Evolutionary conservation across 805 yeast species (phyloP), one percentile per base, ranked within the genome.

Genomic region (Lachancea dasiensis): DNA sequence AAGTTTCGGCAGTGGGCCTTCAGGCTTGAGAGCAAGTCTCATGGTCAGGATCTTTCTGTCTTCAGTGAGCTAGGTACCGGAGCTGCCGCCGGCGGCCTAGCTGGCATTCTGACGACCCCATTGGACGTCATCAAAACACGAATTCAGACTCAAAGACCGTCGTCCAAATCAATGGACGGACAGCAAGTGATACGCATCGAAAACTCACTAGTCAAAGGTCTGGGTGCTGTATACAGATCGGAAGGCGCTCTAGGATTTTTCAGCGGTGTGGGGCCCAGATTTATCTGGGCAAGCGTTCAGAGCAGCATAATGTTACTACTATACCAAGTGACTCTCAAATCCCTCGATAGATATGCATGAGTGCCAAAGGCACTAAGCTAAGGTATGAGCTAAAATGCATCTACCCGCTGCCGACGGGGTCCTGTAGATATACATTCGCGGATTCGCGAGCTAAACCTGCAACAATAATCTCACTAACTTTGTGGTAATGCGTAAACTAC

Each of bases 201-300:
- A 27, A 58, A 48, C 52, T 73, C 83, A 3, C 72, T 81, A 1
- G 36, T 67, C 23, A 64, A 64, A 34, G 80, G 82, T 14, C 54
- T 84, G 27, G 48, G 51, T 21, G 65, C 69, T 6, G 76, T 92
- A 4, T 82, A 81, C 55, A 70, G 61, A 38, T 65, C 71, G 18
- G 96, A 92, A 58, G 97, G 98, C 1, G 36, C 80, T 0, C 42
- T 72, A 1, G 95, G 95, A 0, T 67, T 86, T 27, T 90, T 92
- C 61, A 76, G 89, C 22, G 99, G 99, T 1, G 95, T 92, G 5
- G 97, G 96, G 0, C 98, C 99, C 1, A 71, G 99, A 46, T 79
- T 87, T 48, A 81, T 92, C 4, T 92, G 99, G 99, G 90, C 97
- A 0, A 84, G 95, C 46, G 68, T 89, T 14, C 99, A 92, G 60